phyloP scores from a whole-genome alignment of 2,329 filamentous ascomycete genomes.

The Elsinoe perseae region DNA sequence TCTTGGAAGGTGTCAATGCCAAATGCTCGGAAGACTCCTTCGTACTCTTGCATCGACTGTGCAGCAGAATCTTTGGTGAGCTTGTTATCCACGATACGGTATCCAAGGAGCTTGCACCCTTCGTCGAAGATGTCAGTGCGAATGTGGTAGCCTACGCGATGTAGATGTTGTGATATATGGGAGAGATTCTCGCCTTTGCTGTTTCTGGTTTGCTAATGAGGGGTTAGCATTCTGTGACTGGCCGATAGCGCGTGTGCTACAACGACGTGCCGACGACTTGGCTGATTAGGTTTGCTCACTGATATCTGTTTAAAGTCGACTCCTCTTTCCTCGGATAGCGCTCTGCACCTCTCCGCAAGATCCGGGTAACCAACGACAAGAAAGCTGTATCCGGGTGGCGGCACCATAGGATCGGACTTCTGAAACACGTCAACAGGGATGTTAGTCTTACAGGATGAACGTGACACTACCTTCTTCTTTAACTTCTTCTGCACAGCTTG shows the following conservation, averaged over 20 bases:
- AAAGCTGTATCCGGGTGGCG: slow-evolving; percentile 54
- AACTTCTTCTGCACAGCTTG: not conserved
- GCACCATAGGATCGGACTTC: slow-evolving; percentile 23
- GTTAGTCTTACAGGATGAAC: not conserved
- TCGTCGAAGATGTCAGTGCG: slow-evolving; percentile 51
- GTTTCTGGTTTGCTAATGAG: slow-evolving; percentile 21
- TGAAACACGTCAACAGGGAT: not conserved
- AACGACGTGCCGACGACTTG: not conserved
- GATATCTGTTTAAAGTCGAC: slow-evolving; percentile 52
- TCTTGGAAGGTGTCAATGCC: slow-evolving; percentile 14
- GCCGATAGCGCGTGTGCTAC: not conserved
- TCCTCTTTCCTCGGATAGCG: slow-evolving; percentile 48
- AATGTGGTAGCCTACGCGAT: slow-evolving; percentile 57
- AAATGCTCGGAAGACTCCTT: slow-evolving; percentile 14
- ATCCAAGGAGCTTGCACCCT: slow-evolving; percentile 47
- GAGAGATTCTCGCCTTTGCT: slow-evolving; percentile 20
- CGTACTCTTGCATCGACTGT: slow-evolving; percentile 15
- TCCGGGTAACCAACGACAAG: slow-evolving; percentile 53
- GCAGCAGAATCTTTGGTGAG: slow-evolving; percentile 26
- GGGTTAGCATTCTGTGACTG: slow-evolving; percentile 1
- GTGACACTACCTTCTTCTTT: not conserved
- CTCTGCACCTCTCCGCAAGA: slow-evolving; percentile 53
- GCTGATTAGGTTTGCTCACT: slow-evolving; percentile 37
- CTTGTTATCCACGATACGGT: slow-evolving; percentile 25
- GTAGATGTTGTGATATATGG: slow-evolving; percentile 51